phyloP scores from a whole-genome alignment of 768 basidiomycete genomes.

The Mycena leptocephala region DNA sequence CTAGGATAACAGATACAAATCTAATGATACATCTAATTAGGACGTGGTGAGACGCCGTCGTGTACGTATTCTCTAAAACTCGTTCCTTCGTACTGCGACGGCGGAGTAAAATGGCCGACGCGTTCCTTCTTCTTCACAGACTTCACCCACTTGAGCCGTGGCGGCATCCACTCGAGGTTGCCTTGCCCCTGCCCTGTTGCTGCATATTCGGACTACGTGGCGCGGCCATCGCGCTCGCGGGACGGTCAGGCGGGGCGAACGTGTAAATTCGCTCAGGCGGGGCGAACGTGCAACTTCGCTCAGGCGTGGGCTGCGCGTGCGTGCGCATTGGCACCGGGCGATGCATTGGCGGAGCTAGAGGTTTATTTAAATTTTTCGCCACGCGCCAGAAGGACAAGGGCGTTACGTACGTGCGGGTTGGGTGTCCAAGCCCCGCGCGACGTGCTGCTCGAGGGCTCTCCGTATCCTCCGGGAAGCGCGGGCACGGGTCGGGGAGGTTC shows the following conservation, averaged over 20 bases:
- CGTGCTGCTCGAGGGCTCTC: neutral
- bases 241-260: no score
- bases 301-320: neutral
- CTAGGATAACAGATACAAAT: neutral
- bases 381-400: neutral
- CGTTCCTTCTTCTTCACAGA: constrained; percentile 40
- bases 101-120: constrained; percentile 37
- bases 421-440: neutral
- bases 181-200: no score
- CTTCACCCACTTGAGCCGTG: constrained; percentile 37
- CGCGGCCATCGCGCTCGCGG: no score
- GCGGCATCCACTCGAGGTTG: no score
- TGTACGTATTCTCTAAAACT: constrained; percentile 36
- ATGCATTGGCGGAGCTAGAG: neutral
- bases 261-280: no score
- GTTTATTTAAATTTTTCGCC: neutral
- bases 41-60: neutral
- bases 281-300: constrained; percentile 1
- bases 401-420: constrained; percentile 1
- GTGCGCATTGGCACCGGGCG: neutral
- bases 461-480: constrained; percentile 7
- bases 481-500: no score
- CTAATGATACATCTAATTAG: neutral
- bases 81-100: constrained; percentile 38
- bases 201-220: no score